phyloP scores from a whole-genome alignment of 2,329 filamentous ascomycete species.

The Kalmusia sp. region DNA sequence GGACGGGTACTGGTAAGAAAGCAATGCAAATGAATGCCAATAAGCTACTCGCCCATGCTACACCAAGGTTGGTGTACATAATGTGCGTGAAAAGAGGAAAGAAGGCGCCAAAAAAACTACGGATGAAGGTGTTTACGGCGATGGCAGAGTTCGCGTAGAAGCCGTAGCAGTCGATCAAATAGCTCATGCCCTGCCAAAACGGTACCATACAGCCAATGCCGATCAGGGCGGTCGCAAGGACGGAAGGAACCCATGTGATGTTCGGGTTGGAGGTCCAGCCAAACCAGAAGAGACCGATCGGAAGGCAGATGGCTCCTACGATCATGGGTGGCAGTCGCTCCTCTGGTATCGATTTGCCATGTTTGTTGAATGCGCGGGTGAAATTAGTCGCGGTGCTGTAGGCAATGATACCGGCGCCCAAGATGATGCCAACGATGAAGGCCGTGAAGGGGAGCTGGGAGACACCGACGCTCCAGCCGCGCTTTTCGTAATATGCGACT shows the following conservation, averaged over 20 bases:
- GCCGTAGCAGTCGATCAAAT: constrained; percentile 72
- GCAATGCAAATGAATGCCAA: constrained; percentile 42
- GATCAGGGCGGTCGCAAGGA: constrained; percentile 64
- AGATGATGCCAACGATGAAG: constrained; percentile 66
- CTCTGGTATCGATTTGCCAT: constrained; percentile 63
- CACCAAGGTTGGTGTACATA: constrained; percentile 52
- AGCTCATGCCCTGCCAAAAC: constrained; percentile 85
- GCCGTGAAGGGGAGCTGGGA: constrained; percentile 70
- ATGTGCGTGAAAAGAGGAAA: constrained; percentile 59
- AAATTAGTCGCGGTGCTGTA: constrained; percentile 44
- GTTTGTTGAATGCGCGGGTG: constrained; percentile 35
- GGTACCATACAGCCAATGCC: constrained; percentile 79
- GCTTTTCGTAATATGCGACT: constrained; percentile 68
- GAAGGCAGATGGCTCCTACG: constrained; percentile 64
- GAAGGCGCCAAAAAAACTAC: constrained; percentile 57
- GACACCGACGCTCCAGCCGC: constrained; percentile 69
- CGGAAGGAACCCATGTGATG: constrained; percentile 63
- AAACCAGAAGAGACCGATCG: constrained; percentile 67
- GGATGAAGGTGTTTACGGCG: constrained; percentile 59
- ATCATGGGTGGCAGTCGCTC: constrained; percentile 72
- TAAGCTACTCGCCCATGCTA: constrained; percentile 43
- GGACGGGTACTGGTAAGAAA: constrained; percentile 42
- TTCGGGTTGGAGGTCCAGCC: constrained; percentile 60
- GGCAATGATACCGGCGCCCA: constrained; percentile 51
- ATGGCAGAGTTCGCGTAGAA: constrained; percentile 55